Percentiles rank a stretch among this genome's conserved stretches.
These are phyloP conservation scores for Xylariaceae sp. DNA, from an alignment of 2,329 filamentous ascomycete genomes.

Conservation along the genomic window DNA sequence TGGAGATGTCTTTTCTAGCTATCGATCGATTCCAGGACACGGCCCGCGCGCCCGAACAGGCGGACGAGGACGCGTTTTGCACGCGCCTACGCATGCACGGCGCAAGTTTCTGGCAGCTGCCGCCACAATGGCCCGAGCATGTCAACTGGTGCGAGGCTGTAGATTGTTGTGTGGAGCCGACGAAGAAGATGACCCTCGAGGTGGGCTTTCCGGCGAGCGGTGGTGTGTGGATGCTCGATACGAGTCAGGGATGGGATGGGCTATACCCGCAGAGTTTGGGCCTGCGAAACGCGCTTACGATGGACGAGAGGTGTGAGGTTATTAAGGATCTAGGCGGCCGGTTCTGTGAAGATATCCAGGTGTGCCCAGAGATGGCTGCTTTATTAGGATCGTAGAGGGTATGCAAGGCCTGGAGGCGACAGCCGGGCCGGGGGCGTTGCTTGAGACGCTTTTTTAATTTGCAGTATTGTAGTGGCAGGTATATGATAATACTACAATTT, in stretches of 20 bases:
- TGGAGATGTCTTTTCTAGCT: conserved; percentile 25
- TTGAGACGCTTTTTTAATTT: conserved; percentile 18
- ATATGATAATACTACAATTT: conserved; percentile 20
- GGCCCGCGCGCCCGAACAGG: conserved; percentile 25
- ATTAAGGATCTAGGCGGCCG: conserved; percentile 24
- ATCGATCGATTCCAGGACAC: conserved; percentile 28
- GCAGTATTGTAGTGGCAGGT: conserved; percentile 22
- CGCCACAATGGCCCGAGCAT: conserved; percentile 25
- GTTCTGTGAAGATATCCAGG: conserved; percentile 29
- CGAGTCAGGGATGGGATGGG: conserved; percentile 20
- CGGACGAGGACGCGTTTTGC: conserved; percentile 29
- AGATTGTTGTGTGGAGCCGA: conserved; percentile 23
- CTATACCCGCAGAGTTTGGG: conserved; percentile 28
- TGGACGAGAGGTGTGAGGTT: conserved; percentile 28
- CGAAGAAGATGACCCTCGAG: conserved; percentile 25
- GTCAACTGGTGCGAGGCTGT: conserved; percentile 22
- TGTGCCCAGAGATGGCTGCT: conserved; percentile 28
- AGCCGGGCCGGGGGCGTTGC: conserved; percentile 13
- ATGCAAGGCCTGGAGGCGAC: conserved; percentile 22
- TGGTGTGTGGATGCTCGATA: conserved; percentile 27
- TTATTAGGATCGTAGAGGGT: conserved; percentile 24
- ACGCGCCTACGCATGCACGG: conserved; percentile 28
- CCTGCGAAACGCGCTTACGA: conserved; percentile 30
- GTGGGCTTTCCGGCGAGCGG: conserved; percentile 27
- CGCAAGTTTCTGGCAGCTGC: conserved; percentile 27